These are phyloP conservation scores for Henckelia pumila DNA, from an alignment of 257 asterid genomes.

Conservation along the genomic window DNA sequence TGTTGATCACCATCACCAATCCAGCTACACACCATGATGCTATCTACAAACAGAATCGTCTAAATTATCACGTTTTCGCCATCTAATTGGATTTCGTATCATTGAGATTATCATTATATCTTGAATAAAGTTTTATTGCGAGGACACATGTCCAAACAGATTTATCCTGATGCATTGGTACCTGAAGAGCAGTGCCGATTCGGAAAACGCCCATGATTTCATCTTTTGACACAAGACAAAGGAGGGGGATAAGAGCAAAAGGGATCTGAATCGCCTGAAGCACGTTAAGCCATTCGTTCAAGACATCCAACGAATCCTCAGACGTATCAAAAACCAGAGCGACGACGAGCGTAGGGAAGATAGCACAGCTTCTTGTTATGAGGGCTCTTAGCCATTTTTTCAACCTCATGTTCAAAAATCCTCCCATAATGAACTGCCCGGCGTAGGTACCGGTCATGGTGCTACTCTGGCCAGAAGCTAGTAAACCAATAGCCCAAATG, in stretches of 20 bases:
- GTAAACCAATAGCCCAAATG: conserved; percentile 76
- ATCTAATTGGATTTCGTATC: too few species aligned
- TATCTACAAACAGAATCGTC: conserved; percentile 35
- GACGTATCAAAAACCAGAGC: conserved; percentile 68
- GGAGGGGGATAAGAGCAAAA: conserved; percentile 76
- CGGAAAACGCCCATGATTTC: conserved; percentile 74
- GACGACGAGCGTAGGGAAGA: conserved; percentile 62
- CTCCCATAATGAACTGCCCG: conserved; percentile 82
- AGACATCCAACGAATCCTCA: conserved; percentile 59
- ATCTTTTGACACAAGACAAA: conserved; percentile 69
- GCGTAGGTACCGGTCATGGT: conserved; percentile 82
- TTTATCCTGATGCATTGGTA: conserved; percentile 11
- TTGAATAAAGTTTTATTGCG: too few species aligned
- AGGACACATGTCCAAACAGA: too few species aligned
- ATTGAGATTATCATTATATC: too few species aligned
- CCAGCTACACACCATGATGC: conserved; percentile 67
- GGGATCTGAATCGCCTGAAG: conserved; percentile 81
- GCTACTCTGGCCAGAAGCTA: conserved; percentile 87
- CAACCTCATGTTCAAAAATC: conserved; percentile 56
- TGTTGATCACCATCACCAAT: conserved; percentile 62
- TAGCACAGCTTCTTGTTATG: conserved; percentile 72
- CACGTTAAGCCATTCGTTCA: conserved; percentile 80
- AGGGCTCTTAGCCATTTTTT: conserved; percentile 77
- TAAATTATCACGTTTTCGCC: not conserved
- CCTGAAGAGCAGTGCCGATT: conserved; percentile 62